Conservation (phyloP, 306 rosid species). For the Cucurbita moschata region DNA sequence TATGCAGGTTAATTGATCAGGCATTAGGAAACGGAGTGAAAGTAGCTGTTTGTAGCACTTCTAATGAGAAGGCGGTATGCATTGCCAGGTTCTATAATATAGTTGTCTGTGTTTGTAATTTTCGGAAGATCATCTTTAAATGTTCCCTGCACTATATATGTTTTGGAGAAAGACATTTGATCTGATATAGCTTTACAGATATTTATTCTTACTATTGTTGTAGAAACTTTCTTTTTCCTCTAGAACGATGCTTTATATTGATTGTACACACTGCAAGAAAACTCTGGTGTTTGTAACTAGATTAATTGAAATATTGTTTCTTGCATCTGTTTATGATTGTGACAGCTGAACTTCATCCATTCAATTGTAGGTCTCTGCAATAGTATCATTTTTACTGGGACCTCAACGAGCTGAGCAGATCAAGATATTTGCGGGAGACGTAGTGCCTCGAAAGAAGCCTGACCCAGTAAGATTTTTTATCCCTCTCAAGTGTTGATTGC, state of each 20-base stretch:
- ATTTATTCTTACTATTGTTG: background rate
- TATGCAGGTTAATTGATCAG: slow-evolving; percentile 74
- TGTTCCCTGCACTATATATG: background rate
- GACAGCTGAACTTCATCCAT: slow-evolving; percentile 14
- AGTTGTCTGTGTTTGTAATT: slow-evolving; percentile 13
- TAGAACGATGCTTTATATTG: background rate
- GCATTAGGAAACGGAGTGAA: slow-evolving; percentile 77
- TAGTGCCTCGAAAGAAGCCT: slow-evolving; percentile 96
- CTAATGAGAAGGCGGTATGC: slow-evolving; percentile 99
- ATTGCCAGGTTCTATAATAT: slow-evolving; percentile 26
- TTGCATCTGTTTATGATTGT: background rate
- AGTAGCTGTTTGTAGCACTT: slow-evolving; percentile 97
- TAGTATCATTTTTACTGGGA: slow-evolving; percentile 79
- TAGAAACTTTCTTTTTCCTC: background rate
- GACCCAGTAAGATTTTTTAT: slow-evolving; percentile 56
- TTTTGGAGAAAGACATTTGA: background rate
- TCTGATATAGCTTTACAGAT: background rate
- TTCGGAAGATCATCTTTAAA: background rate
- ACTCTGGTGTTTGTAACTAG: background rate
- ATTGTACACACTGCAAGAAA: background rate
- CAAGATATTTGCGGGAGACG: slow-evolving; percentile 93
- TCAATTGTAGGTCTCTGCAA: slow-evolving; percentile 75
- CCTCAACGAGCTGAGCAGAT: slow-evolving; percentile 81
- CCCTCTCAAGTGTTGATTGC: slow-evolving; percentile 5
- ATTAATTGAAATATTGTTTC: background rate